These are phyloP conservation scores for Clavispora carvajalis DNA, from an alignment of 805 yeast genomes.

Conservation along the genomic window DNA sequence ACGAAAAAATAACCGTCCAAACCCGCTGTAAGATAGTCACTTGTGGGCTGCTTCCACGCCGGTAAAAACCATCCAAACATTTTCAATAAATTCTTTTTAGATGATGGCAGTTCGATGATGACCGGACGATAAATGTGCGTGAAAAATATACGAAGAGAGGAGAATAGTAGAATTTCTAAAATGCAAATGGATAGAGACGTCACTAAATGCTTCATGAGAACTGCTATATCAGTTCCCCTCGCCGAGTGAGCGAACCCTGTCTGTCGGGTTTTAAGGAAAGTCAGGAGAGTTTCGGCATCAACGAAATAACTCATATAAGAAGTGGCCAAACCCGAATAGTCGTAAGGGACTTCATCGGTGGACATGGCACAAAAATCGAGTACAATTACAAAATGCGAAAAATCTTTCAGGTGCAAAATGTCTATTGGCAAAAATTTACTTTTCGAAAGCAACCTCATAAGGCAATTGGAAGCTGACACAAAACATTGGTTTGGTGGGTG, in stretches of 20 bases:
- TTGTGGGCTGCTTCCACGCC: constrained; percentile 34
- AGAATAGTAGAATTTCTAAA: constrained; percentile 43
- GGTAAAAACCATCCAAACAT: constrained; percentile 57
- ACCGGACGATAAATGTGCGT: constrained; percentile 41
- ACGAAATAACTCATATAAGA: constrained; percentile 25
- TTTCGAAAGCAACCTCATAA: constrained; percentile 52
- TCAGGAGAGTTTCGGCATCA: constrained; percentile 23
- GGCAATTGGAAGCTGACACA: constrained; percentile 79
- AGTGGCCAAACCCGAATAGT: constrained; percentile 23
- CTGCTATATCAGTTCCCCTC: constrained; percentile 52
- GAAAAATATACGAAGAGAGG: constrained; percentile 30
- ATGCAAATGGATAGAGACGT: constrained; percentile 51
- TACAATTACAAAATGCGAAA: background rate
- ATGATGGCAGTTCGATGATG: constrained; percentile 30
- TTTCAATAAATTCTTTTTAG: constrained; percentile 40
- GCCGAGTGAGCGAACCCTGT: constrained; percentile 55
- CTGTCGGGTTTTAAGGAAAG: constrained; percentile 48
- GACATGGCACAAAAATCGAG: background rate
- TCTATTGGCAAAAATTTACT: constrained; percentile 1
- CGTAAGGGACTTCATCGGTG: constrained; percentile 4
- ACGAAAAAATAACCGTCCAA: constrained; percentile 72
- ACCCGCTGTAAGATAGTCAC: constrained; percentile 48
- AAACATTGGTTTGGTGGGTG: constrained; percentile 96
- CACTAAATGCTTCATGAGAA: constrained; percentile 51
- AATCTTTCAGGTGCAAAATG: background rate